Conservation (phyloP, 1,284 basidiomycete species). For the Paramarasmius palmivorus region DNA sequence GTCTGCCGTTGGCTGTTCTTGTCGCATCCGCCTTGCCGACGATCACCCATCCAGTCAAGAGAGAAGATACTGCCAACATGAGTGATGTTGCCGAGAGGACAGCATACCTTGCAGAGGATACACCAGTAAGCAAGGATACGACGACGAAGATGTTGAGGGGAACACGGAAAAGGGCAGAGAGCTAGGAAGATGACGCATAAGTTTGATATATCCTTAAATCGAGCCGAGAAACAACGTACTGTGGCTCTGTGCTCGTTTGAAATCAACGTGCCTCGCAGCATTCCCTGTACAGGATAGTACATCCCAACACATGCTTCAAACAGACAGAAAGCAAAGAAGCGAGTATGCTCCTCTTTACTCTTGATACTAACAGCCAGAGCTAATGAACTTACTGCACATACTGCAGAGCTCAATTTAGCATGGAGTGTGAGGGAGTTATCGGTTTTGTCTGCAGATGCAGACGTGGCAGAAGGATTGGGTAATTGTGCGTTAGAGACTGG, state of each 20-base stretch:
- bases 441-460: neutral
- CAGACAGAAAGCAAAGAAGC: constrained; percentile 73
- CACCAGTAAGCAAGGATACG: constrained; percentile 67
- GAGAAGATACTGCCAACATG: constrained; percentile 58
- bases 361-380: constrained; percentile 55
- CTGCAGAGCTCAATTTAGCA: constrained; percentile 64
- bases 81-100: constrained; percentile 62
- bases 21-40: constrained; percentile 30
- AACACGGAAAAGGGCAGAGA: constrained; percentile 72
- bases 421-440: constrained; percentile 50
- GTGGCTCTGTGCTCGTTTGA: constrained; percentile 74
- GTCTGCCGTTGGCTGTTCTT: neutral
- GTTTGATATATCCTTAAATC: constrained; percentile 3
- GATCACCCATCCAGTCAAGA: constrained; percentile 56
- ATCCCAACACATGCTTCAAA: constrained; percentile 78
- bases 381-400: constrained; percentile 60
- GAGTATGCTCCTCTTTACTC: constrained; percentile 44
- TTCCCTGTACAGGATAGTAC: constrained; percentile 80
- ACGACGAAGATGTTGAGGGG: constrained; percentile 76
- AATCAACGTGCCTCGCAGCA: constrained; percentile 68
- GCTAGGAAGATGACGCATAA: constrained; percentile 34
- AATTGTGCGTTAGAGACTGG: constrained; percentile 32
- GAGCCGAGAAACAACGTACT: constrained; percentile 38
- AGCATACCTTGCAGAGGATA: constrained; percentile 60
- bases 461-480: constrained; percentile 2